Percentiles rank a stretch among this genome's conserved stretches.
These are phyloP conservation scores for Cucurbita pepo DNA, from an alignment of 306 rosid genomes.

Conservation along the genomic window DNA sequence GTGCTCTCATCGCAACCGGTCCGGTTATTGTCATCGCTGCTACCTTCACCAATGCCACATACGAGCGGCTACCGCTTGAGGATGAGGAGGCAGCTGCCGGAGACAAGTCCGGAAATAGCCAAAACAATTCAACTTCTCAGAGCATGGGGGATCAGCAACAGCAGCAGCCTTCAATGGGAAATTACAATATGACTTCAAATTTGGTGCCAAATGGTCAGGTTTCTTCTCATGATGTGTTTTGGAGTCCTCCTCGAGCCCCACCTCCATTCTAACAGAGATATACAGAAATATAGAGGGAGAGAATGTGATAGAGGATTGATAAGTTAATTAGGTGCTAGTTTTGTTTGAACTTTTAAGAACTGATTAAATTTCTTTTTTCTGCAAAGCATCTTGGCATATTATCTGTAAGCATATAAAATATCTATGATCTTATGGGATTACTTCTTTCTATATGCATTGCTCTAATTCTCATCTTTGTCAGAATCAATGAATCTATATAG, in stretches of 20 bases:
- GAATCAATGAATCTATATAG: slow-evolving; percentile 1
- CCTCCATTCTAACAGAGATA: slow-evolving; percentile 32
- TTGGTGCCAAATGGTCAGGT: slow-evolving; percentile 59
- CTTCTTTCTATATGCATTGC: background rate
- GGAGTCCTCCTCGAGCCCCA: slow-evolving; percentile 48
- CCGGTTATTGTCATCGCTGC: slow-evolving; percentile 75
- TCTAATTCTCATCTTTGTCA: slow-evolving; percentile 11
- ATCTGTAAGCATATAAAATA: background rate
- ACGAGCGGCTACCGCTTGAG: slow-evolving; percentile 58
- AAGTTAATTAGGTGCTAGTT: background rate
- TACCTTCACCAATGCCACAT: slow-evolving; percentile 70
- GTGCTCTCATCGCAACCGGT: slow-evolving; percentile 56
- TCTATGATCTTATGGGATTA: background rate
- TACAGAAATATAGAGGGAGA: background rate
- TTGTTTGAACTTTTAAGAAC: slow-evolving; percentile 2
- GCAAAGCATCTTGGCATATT: background rate
- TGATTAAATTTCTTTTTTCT: background rate
- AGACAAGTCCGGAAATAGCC: slow-evolving; percentile 6
- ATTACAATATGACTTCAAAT: slow-evolving; percentile 52
- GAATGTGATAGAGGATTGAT: background rate
- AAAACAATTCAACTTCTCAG: slow-evolving; percentile 18
- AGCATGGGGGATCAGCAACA: slow-evolving; percentile 18
- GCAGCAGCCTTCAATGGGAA: slow-evolving; percentile 22
- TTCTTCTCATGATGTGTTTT: slow-evolving; percentile 54
- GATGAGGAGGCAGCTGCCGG: slow-evolving; percentile 20